These are phyloP conservation scores for Lactarius trivialis DNA, from an alignment of 768 basidiomycete genomes.

Conservation along the genomic window DNA sequence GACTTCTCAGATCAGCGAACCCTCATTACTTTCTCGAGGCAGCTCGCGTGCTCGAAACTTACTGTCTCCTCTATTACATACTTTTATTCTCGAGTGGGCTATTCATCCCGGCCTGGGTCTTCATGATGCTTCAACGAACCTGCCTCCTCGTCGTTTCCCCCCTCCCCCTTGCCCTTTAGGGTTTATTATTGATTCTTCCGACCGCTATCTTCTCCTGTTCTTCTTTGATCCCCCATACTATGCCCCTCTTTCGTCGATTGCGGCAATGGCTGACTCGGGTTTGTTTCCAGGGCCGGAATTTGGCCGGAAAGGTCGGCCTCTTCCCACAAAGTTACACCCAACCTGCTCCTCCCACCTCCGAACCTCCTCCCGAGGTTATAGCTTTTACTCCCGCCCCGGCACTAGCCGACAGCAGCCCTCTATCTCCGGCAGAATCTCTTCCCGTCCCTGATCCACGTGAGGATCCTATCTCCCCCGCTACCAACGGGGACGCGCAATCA, in stretches of 20 bases:
- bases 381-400: neutral
- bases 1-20: neutral
- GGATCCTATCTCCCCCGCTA: constrained; percentile 27
- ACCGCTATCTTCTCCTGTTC: neutral
- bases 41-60: neutral
- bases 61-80: neutral
- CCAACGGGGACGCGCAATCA: neutral
- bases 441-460: constrained; percentile 29
- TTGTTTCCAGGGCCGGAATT: constrained; percentile 64
- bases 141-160: neutral
- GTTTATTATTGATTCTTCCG: neutral
- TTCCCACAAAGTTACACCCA: constrained; percentile 86
- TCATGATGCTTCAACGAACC: neutral
- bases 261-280: constrained; percentile 7
- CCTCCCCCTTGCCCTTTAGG: neutral
- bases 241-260: constrained; percentile 20
- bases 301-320: constrained; percentile 74
- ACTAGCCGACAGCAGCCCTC: neutral
- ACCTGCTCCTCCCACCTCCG: constrained; percentile 25
- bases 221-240: too few species aligned
- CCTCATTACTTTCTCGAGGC: constrained; percentile 11
- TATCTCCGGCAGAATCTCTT: neutral
- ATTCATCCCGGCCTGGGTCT: neutral
- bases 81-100: neutral
- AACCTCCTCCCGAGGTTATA: constrained; percentile 8